phyloP scores from a whole-genome alignment of 352 stramenopile genomes.

The Phytophthora pinifolia region DNA sequence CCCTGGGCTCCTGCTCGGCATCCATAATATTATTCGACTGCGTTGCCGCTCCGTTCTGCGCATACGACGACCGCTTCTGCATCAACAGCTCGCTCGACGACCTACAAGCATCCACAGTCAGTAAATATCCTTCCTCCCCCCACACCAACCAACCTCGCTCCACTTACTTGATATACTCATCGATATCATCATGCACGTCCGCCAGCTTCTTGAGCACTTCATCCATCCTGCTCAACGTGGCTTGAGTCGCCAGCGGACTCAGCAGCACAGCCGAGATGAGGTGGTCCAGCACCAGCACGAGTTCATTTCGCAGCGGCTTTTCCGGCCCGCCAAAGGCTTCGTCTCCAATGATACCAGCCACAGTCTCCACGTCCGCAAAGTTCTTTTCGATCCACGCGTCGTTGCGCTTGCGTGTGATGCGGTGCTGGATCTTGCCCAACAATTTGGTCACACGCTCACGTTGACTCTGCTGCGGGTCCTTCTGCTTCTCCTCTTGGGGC shows the following conservation, averaged over 20 bases:
- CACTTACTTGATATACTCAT: conserved; percentile 63
- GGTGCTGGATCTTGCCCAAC: conserved; percentile 56
- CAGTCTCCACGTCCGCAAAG: conserved; percentile 45
- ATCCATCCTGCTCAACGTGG: conserved; percentile 41
- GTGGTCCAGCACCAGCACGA: conserved; percentile 68
- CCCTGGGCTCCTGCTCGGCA: conserved; percentile 23
- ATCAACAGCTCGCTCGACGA: conserved; percentile 40
- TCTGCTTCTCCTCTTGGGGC: conserved; percentile 24
- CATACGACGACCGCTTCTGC: conserved; percentile 35
- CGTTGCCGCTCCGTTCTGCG: conserved; percentile 1
- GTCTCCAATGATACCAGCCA: conserved; percentile 39
- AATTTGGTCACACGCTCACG: conserved; percentile 44
- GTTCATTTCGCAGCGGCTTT: conserved; percentile 50
- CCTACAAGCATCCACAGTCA: conserved; percentile 18
- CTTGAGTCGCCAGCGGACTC: conserved; percentile 36
- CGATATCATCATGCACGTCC: conserved; percentile 44
- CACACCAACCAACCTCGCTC: not conserved
- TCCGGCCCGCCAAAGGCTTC: conserved; percentile 28
- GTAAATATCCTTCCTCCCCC: not conserved
- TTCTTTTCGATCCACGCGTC: conserved; percentile 67
- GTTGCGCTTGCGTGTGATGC: conserved; percentile 62
- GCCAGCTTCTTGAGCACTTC: conserved; percentile 41
- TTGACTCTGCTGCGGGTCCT: conserved; percentile 22
- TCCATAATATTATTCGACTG: conserved; percentile 23
- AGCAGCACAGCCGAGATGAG: conserved; percentile 71